Evolutionary conservation across 2,329 filamentous ascomycete genomes (phyloP).

Genomic region (Hymenotorrendiella dingleyae): DNA sequence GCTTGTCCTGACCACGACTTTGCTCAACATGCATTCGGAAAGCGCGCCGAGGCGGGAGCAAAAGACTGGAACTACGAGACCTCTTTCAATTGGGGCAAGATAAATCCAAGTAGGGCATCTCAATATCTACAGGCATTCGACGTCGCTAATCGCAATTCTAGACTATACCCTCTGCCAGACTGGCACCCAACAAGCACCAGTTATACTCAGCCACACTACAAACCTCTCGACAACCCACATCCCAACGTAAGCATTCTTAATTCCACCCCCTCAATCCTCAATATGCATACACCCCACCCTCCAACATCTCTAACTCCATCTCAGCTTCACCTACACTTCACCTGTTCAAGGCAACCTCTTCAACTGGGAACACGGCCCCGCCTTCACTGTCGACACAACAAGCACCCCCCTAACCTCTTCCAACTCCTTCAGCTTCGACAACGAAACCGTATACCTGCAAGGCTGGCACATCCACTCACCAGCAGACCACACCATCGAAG

Average conservation of each 20-base stretch:
- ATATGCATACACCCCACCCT: too few relatives aligned
- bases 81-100: constrained; percentile 36
- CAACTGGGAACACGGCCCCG: constrained; percentile 45
- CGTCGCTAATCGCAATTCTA: too few relatives aligned
- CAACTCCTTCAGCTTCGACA: constrained; percentile 39
- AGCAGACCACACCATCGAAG: constrained; percentile 42
- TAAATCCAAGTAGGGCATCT: constrained; percentile 26
- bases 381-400: constrained; percentile 35
- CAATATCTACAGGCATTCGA: not conserved
- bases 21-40: constrained; percentile 9
- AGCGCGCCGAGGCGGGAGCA: constrained; percentile 6
- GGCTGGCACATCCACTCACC: constrained; percentile 48
- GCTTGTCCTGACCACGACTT: constrained; percentile 20
- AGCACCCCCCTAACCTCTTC: constrained; percentile 30
- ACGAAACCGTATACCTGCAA: constrained; percentile 40
- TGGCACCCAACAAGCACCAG: constrained; percentile 45
- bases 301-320: too few relatives aligned
- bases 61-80: constrained; percentile 32
- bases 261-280: too few relatives aligned
- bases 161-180: constrained; percentile 42
- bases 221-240: constrained; percentile 37
- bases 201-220: constrained; percentile 35
- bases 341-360: constrained; percentile 35
- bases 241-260: too few relatives aligned
- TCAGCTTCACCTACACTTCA: constrained; percentile 40